phyloP scores from a whole-genome alignment of 805 yeast species.

The Candida vaughaniae region DNA sequence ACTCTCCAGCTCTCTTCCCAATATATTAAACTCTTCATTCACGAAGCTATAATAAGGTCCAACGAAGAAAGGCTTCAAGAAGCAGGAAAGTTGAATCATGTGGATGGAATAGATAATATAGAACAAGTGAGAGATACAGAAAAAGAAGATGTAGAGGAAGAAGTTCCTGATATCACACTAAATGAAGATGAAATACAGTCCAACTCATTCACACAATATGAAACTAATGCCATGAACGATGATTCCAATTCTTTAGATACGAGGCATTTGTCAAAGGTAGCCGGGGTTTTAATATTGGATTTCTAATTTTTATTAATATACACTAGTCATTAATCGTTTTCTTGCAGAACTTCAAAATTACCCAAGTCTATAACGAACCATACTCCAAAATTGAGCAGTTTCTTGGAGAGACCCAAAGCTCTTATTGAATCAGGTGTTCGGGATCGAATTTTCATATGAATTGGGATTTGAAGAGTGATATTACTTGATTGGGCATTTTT shows the following conservation, averaged over 20 bases:
- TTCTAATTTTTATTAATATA: conserved; percentile 30
- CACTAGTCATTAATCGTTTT: too few species aligned
- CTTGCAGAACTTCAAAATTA: neutral
- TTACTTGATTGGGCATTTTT: conserved; percentile 1
- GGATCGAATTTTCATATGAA: conserved; percentile 27
- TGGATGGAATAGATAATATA: conserved; percentile 35
- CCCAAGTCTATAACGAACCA: conserved; percentile 21
- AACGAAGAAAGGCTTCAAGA: conserved; percentile 49
- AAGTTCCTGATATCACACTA: conserved; percentile 15
- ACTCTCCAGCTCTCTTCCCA: conserved; percentile 52
- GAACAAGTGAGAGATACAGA: conserved; percentile 13
- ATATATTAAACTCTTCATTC: conserved; percentile 54
- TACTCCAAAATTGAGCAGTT: conserved; percentile 22
- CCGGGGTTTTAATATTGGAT: conserved; percentile 58
- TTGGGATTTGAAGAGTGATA: conserved; percentile 23
- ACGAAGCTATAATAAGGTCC: conserved; percentile 58
- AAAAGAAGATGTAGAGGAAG: conserved; percentile 16
- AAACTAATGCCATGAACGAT: neutral
- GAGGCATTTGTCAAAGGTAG: conserved; percentile 52
- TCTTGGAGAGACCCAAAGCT: conserved; percentile 14
- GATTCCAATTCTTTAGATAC: conserved; percentile 43
- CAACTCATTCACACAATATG: conserved; percentile 10
- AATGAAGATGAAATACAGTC: conserved; percentile 16
- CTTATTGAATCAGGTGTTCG: conserved; percentile 22
- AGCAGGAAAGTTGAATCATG: conserved; percentile 15